Percentiles rank a stretch among this genome's conserved stretches.
phyloP scores from a whole-genome alignment of 371 early-diverging fungal genomes.

The Mortierella sp. region DNA sequence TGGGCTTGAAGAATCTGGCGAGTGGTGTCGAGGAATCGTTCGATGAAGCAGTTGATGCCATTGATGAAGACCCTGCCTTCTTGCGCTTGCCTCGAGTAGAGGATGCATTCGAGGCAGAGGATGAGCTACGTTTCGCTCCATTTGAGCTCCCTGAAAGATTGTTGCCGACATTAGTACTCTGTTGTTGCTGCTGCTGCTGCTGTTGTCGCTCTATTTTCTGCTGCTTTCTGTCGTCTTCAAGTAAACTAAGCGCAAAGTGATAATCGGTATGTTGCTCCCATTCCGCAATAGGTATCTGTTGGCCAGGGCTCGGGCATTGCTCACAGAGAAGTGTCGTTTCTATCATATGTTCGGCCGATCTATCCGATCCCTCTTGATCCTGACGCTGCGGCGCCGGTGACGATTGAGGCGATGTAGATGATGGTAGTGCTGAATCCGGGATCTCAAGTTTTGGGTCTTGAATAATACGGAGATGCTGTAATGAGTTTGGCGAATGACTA shows the following conservation, averaged over 20 bases:
- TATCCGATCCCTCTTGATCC: neutral
- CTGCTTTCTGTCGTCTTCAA: conserved; percentile 61
- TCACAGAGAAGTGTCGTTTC: conserved; percentile 52
- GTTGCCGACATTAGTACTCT: too few species aligned
- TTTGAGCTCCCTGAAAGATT: neutral
- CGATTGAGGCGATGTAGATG: neutral
- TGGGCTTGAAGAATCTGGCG: conserved; percentile 42
- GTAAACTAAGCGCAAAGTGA: conserved; percentile 63
- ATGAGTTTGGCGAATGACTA: conserved; percentile 43
- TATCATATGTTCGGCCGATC: neutral
- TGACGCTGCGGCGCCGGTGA: neutral
- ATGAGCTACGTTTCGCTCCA: conserved; percentile 13
- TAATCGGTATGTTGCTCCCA: conserved; percentile 66
- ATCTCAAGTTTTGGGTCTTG: neutral
- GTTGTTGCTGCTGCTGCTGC: conserved; percentile 11
- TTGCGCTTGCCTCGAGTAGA: conserved; percentile 34
- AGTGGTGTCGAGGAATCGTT: conserved; percentile 3
- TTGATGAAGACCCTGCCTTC: conserved; percentile 6
- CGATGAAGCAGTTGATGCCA: conserved; percentile 1
- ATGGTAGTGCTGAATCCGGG: neutral
- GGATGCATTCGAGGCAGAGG: neutral
- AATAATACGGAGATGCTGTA: conserved; percentile 13
- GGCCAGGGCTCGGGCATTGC: conserved; percentile 55
- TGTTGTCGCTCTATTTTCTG: conserved; percentile 37
- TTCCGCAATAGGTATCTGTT: conserved; percentile 49